phyloP scores from a whole-genome alignment of 768 basidiomycete genomes.

The Lyophyllum shimeji region DNA sequence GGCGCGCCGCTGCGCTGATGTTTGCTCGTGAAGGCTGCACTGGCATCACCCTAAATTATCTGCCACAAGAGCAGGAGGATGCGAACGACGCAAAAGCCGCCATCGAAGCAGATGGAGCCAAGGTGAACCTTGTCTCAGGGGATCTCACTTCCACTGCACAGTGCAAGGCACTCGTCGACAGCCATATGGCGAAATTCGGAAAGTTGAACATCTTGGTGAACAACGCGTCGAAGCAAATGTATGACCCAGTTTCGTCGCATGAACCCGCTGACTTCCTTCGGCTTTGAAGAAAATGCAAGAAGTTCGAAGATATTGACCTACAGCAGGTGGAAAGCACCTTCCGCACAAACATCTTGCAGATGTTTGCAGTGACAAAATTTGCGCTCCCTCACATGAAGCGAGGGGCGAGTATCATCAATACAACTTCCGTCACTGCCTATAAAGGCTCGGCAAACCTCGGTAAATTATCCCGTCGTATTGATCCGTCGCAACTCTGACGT shows the following conservation, averaged over 20 bases:
- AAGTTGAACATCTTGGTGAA: slow-evolving; percentile 59
- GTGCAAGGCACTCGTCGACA: slow-evolving; percentile 44
- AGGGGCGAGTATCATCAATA: slow-evolving; percentile 61
- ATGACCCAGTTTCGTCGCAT: slow-evolving; percentile 5
- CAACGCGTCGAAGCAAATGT: slow-evolving; percentile 54
- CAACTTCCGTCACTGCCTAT: slow-evolving; percentile 57
- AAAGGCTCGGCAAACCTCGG: slow-evolving; percentile 31
- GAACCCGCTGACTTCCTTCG: neutral
- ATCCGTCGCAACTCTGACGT: slow-evolving; percentile 6
- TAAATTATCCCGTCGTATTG: slow-evolving; percentile 20
- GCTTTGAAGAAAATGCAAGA: slow-evolving; percentile 39
- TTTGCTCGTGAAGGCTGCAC: slow-evolving; percentile 52
- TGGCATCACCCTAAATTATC: slow-evolving; percentile 52
- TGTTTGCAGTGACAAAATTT: slow-evolving; percentile 34
- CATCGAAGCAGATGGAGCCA: slow-evolving; percentile 37
- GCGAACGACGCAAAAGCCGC: slow-evolving; percentile 51
- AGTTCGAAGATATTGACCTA: slow-evolving; percentile 49
- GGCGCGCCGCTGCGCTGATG: slow-evolving; percentile 47
- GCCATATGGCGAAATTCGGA: slow-evolving; percentile 45
- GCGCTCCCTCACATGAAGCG: slow-evolving; percentile 59
- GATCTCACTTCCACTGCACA: slow-evolving; percentile 43
- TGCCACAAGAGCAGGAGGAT: slow-evolving; percentile 56
- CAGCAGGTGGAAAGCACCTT: slow-evolving; percentile 35
- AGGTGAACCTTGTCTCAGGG: slow-evolving; percentile 32
- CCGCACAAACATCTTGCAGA: slow-evolving; percentile 3